Evolutionary conservation across 73 alveolate species (phyloP).

Genomic region (Blepharisma stoltei): DNA sequence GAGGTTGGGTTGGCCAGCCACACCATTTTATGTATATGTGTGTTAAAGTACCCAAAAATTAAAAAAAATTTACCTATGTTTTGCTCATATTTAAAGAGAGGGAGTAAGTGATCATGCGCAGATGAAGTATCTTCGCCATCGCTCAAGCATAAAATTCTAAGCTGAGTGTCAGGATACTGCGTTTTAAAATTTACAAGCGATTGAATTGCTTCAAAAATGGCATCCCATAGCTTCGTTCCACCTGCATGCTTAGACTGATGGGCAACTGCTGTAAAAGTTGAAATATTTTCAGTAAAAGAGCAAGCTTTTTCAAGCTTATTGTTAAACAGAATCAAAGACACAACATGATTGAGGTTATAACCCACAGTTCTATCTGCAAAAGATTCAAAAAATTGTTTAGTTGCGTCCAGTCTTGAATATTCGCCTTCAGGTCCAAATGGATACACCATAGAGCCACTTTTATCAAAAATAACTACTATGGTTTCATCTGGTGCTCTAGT

Average conservation of each 20-base stretch:
- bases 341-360: slow-evolving; percentile 42
- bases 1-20: too few species aligned
- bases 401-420: slow-evolving; percentile 54
- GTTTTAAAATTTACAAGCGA: slow-evolving; percentile 27
- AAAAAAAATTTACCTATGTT: too few species aligned
- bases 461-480: slow-evolving; percentile 49
- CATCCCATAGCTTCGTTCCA: slow-evolving; percentile 51
- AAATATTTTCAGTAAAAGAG: slow-evolving; percentile 42
- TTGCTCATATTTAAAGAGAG: too few species aligned
- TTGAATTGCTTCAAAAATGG: slow-evolving; percentile 38
- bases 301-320: slow-evolving; percentile 33
- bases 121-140: slow-evolving; percentile 61
- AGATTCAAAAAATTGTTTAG: slow-evolving; percentile 46
- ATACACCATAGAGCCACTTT: slow-evolving; percentile 52
- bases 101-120: slow-evolving; percentile 29
- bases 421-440: slow-evolving; percentile 38
- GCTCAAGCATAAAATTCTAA: slow-evolving; percentile 51
- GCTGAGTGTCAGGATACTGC: slow-evolving; percentile 44
- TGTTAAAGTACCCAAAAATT: too few species aligned
- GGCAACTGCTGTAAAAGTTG: slow-evolving; percentile 36
- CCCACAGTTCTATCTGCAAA: slow-evolving; percentile 57
- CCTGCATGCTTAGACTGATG: slow-evolving; percentile 50
- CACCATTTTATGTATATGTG: too few species aligned
- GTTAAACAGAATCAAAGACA: slow-evolving; percentile 39
- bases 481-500: slow-evolving; percentile 46